Evolutionary conservation across 805 yeast genomes (phyloP).

Genomic region (Yamadazyma tumulicola): DNA sequence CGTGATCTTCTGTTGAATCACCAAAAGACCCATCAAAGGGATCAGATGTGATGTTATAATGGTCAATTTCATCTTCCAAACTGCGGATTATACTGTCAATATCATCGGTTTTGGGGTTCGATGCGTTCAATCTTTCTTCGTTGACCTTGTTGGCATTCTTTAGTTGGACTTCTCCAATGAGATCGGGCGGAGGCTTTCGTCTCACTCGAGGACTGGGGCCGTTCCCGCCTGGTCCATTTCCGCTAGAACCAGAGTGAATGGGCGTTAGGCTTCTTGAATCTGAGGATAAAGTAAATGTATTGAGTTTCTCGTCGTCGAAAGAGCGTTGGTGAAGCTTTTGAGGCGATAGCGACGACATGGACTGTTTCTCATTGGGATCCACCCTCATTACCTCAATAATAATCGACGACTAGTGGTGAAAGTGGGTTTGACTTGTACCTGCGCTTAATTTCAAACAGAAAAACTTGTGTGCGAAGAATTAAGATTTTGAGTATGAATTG

Average conservation of each 20-base stretch:
- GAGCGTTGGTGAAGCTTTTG: too few relatives aligned
- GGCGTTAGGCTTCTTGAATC: too few relatives aligned
- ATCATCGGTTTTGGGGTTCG: background rate
- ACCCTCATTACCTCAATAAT: too few relatives aligned
- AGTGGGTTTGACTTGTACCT: too few relatives aligned
- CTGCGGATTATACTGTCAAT: constrained; percentile 1
- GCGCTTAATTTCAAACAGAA: too few relatives aligned
- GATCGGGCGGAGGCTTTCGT: constrained; percentile 11
- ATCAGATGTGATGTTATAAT: background rate
- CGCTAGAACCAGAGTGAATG: background rate
- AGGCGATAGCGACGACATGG: too few relatives aligned
- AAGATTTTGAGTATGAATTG: too few relatives aligned
- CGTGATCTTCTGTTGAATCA: constrained; percentile 1
- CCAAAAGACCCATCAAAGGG: background rate
- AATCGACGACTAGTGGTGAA: too few relatives aligned
- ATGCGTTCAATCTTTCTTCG: constrained; percentile 2
- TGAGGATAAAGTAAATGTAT: too few relatives aligned
- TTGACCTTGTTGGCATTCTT: constrained; percentile 4
- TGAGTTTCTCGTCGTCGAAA: too few relatives aligned
- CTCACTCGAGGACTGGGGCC: background rate
- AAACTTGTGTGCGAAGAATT: too few relatives aligned
- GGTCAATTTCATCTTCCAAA: constrained; percentile 5
- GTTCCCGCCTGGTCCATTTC: background rate
- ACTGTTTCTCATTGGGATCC: too few relatives aligned
- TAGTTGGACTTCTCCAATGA: constrained; percentile 2